phyloP scores from a whole-genome alignment of 2,329 filamentous ascomycete genomes.

The Clonostachys byssicola region DNA sequence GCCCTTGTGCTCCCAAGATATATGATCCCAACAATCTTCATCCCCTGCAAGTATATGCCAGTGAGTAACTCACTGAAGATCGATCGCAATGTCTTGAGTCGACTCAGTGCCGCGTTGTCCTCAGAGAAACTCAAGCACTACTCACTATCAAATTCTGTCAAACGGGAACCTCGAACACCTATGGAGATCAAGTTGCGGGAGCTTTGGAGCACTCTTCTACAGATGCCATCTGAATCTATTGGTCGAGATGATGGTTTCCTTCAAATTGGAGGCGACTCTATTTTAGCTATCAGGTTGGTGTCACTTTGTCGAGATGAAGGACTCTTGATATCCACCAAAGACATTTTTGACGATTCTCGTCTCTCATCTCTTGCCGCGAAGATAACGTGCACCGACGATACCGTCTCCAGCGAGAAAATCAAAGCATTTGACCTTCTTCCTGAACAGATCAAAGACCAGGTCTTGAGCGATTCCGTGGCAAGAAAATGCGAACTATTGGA shows the following conservation, averaged over 20 bases:
- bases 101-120: neutral
- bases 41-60: slow-evolving; percentile 29
- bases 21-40: slow-evolving; percentile 35
- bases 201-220: slow-evolving; percentile 19
- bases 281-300: slow-evolving; percentile 36
- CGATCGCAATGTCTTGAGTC: neutral
- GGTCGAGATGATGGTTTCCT: slow-evolving; percentile 10
- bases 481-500: too few relatives aligned
- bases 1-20: slow-evolving; percentile 17
- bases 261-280: slow-evolving; percentile 32
- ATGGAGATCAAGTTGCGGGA: slow-evolving; percentile 7
- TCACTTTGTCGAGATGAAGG: slow-evolving; percentile 8
- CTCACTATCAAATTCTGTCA: neutral
- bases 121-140: neutral
- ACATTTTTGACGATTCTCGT: slow-evolving; percentile 40
- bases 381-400: too few relatives aligned
- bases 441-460: too few relatives aligned
- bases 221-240: slow-evolving; percentile 11
- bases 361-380: neutral
- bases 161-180: slow-evolving; percentile 6
- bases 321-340: slow-evolving; percentile 16
- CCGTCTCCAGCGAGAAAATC: too few relatives aligned
- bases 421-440: too few relatives aligned
- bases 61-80: slow-evolving; percentile 5
- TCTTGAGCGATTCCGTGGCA: too few relatives aligned